Evolutionary conservation across 495 filamentous ascomycete species (phyloP), one percentile per base, ranked within the genome.

Genomic region (Cercophora sp.): DNA sequence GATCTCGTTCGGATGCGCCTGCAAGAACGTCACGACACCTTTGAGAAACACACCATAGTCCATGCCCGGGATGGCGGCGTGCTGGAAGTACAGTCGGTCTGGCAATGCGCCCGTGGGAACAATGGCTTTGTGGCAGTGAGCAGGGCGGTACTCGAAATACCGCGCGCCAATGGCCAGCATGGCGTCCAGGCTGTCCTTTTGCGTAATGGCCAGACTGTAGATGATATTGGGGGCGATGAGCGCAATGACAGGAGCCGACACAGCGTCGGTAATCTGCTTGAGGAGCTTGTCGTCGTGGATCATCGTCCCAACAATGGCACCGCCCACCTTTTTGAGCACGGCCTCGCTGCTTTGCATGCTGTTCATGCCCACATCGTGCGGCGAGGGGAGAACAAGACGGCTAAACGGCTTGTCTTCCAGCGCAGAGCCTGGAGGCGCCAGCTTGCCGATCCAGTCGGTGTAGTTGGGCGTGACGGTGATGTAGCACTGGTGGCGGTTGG

Each of bases 91-190:
- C 36, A 74, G 57, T 11, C 63, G 56, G 49, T 80, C 76, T 0
- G 71, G 69, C 13, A 79, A 62, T 4, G 69, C 63, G 6, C 57
- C 57, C 5, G 64, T 44, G 2, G 56, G 26, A 9, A 67, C 59
- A 44, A 80, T 61, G 40, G 54, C 59, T 2, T 55, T 60, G 52
- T 78, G 74, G 20, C 75, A 65, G 31, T 72, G 69, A 1, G 79
- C 77, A 1, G 79, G 78, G 6, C 79, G 70, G 48, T 79, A 79
- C 63, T 80, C 79, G 39, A 80, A 81, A 59, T 80, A 81, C 16
- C 79, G 61, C 0, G 76, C 74, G 6, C 79, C 78, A 32, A 80
- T 68, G 29, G 48, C 52, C 31, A 81, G 67, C 52, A 80, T 73
- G 15, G 66, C 56, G 23, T 65, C 56, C 3, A 80, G 62, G 29